These are phyloP conservation scores for Ceratocystis huliohia DNA, from an alignment of 2,329 filamentous ascomycete species.

Conservation along the genomic window DNA sequence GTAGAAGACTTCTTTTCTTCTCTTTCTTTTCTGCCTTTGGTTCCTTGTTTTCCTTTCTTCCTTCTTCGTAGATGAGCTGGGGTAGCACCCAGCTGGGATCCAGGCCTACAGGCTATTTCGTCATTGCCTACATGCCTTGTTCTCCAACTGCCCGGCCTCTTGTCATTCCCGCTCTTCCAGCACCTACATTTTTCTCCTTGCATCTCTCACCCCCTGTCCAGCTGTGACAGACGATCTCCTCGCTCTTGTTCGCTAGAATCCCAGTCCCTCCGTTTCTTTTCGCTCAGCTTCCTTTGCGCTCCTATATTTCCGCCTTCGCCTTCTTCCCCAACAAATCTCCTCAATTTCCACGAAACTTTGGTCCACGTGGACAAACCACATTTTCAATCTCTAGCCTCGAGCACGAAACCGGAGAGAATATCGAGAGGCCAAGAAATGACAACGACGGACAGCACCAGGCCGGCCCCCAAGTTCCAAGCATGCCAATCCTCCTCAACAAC, in stretches of 20 bases:
- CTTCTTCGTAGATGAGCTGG: neutral
- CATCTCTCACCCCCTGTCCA: neutral
- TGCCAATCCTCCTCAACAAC: slow-evolving; percentile 5
- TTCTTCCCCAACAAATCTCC: slow-evolving; percentile 1
- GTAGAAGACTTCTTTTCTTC: no score
- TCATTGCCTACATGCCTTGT: neutral
- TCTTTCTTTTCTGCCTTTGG: no score
- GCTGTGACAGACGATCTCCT: neutral
- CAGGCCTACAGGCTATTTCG: neutral
- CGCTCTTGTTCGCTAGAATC: neutral
- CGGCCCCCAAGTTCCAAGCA: neutral
- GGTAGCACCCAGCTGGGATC: neutral
- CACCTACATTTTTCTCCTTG: neutral
- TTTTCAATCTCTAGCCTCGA: neutral
- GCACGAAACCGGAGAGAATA: neutral
- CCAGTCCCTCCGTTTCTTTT: neutral
- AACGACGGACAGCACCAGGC: neutral
- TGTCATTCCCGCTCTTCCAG: neutral
- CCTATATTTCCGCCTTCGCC: neutral
- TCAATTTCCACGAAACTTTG: neutral
- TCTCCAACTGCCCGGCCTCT: neutral
- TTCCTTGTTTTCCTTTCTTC: no score
- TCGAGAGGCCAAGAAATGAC: neutral
- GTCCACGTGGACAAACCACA: neutral
- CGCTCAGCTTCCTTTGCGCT: neutral